phyloP scores from a whole-genome alignment of 495 filamentous ascomycete species.

The Trichocladium uniseriatum region DNA sequence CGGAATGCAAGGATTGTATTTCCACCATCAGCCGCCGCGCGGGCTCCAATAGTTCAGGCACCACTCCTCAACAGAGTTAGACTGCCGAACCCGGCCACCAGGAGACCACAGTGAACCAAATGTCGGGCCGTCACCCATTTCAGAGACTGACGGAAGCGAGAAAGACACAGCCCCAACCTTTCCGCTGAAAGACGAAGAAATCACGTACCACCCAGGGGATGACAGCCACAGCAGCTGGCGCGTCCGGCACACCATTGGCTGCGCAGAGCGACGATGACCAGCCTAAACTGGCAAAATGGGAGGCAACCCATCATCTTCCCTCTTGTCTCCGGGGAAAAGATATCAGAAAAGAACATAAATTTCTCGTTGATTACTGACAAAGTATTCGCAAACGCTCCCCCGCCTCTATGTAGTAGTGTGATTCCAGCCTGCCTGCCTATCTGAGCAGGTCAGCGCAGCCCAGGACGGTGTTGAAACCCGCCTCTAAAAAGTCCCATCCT shows the following conservation, averaged over 20 bases:
- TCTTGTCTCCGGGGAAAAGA: neutral
- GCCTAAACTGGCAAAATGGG: no score
- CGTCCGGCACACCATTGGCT: conserved; percentile 4
- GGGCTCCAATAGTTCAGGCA: neutral
- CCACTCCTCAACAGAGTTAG: no score
- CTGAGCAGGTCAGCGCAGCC: no score
- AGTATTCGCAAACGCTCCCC: no score
- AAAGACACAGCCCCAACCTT: neutral
- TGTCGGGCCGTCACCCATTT: no score
- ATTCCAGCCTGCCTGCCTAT: no score
- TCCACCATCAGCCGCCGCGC: no score
- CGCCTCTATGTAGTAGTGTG: no score
- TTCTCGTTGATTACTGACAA: no score
- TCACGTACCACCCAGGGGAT: neutral
- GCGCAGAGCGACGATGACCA: neutral
- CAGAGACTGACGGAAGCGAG: neutral
- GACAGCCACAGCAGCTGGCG: conserved; percentile 18
- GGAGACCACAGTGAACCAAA: no score
- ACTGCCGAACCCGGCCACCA: no score
- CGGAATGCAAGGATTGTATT: no score
- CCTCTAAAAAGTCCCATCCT: neutral
- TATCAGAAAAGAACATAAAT: neutral
- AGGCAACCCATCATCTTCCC: conserved; percentile 3
- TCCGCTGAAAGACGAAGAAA: neutral
- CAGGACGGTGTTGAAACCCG: conserved; percentile 3